These are phyloP conservation scores for Rhodomyrtus psidioides DNA, from an alignment of 441 rosid genomes.

Conservation along the genomic window DNA sequence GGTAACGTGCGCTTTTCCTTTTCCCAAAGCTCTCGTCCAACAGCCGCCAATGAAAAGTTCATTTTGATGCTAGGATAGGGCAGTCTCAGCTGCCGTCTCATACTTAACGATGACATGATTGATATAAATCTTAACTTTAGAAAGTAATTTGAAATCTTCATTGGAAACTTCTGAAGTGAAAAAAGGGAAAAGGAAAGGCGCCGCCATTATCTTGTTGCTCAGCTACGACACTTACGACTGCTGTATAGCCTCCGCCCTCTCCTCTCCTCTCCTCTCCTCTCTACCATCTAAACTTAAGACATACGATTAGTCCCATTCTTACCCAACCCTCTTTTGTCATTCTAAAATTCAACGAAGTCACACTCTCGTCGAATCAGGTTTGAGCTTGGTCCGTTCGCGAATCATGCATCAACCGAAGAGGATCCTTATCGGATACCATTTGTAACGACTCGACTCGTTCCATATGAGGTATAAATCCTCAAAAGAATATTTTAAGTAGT, in stretches of 20 bases:
- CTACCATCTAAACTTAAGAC: not conserved
- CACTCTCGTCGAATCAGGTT: rapidly evolving
- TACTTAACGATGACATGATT: not conserved
- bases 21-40: not conserved
- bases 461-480: not conserved
- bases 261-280: not conserved
- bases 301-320: not conserved
- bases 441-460: rapidly evolving
- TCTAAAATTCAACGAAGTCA: not conserved
- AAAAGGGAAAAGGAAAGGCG: not conserved
- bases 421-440: not conserved
- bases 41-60: not conserved
- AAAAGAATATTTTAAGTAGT: not conserved
- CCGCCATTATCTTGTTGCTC: not conserved
- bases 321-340: not conserved
- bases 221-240: no score
- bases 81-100: not conserved
- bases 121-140: not conserved
- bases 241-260: no score
- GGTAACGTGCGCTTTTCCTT: constrained; percentile 6
- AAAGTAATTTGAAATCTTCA: not conserved
- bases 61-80: not conserved
- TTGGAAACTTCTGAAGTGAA: not conserved
- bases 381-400: not conserved
- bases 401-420: not conserved